Evolutionary conservation across 1,139 yeast genomes (phyloP).

Genomic region (Debaryomyces coudertii): DNA sequence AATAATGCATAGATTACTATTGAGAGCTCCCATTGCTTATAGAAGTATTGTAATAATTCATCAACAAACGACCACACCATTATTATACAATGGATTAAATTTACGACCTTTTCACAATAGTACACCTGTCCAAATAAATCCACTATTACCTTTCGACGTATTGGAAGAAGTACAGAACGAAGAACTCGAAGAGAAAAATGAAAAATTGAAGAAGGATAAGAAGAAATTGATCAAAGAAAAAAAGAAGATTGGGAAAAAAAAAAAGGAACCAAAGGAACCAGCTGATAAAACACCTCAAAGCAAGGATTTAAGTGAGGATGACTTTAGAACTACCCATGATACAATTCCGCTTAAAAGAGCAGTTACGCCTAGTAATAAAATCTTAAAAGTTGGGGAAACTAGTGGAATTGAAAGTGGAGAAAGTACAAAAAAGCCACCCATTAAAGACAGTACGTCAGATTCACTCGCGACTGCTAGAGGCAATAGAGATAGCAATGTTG

Average conservation of each 20-base stretch:
- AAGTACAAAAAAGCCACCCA: slow-evolving; percentile 23
- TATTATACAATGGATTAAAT: slow-evolving; percentile 3
- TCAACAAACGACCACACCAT: not conserved
- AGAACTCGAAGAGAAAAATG: slow-evolving; percentile 33
- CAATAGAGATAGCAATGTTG: slow-evolving; percentile 4
- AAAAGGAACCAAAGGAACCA: slow-evolving; percentile 12
- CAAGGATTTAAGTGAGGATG: slow-evolving; percentile 6
- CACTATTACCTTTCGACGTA: slow-evolving; percentile 36
- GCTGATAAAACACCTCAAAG: not conserved
- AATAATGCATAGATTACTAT: not conserved
- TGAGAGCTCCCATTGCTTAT: not conserved
- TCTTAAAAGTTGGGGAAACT: slow-evolving; percentile 13
- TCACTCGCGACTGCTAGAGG: not conserved
- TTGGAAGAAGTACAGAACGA: slow-evolving; percentile 34
- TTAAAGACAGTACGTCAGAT: not conserved
- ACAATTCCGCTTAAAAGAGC: slow-evolving; percentile 21
- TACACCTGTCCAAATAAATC: slow-evolving; percentile 22
- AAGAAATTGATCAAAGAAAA: slow-evolving; percentile 27
- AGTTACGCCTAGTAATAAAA: slow-evolving; percentile 15
- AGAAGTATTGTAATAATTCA: not conserved
- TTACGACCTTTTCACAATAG: slow-evolving; percentile 5
- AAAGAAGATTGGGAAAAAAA: slow-evolving; percentile 18
- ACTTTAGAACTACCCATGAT: slow-evolving; percentile 17
- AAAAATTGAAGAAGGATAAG: slow-evolving; percentile 29
- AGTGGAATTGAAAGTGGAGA: slow-evolving; percentile 24